Base-by-base conservation (phyloP, 805 yeast genomes). In the Torulaspora maleeae region DNA sequence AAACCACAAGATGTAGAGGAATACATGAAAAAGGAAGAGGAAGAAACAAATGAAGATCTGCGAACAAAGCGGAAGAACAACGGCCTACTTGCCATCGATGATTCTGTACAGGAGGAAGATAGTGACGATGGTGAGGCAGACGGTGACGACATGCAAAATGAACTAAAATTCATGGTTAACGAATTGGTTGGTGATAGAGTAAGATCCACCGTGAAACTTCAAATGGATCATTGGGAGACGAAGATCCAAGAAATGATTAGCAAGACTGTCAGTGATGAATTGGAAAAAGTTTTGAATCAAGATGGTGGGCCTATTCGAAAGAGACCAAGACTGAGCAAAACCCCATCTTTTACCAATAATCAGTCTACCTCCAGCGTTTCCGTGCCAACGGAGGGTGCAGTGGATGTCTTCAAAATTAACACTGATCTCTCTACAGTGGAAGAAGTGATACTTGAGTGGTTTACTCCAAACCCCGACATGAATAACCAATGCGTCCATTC, bases 361-460 rank as follows among this genome's bases (percentile, higher is more conserved):
- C 42, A 41, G 22, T 45, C 38, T 27, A 37, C 30, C 8, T 28
- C 43, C 22, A 41, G 35, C 33, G 33, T 33, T 11, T 25, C 29
- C 6, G 25, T 28, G 15, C 28, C 34, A 15, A 19, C 7, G n/a
- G 45, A 47, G 24, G 20, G 27, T 11, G 37, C 16, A 15, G 38
- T 27, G 19, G 13, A 24, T 8, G 24, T n/a, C 3, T 62, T 62
- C 36, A 36, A 39, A 11, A 44, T 63, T 47, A 48, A 56, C 32
- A 43, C 56, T 3, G 32, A 44, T 13, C 44, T 58, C 12, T 43
- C 47, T 30, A 39, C 54, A 11, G 54, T 62, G 13, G 62, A 62
- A 38, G 62, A 48, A 17, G 49, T 63, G 1, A 50, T 62, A n/a
- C 41, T 58, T 15, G 68, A 63, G 49, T 63, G 67, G 67, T 63